Evolutionary conservation across 345 rosid species (phyloP).

Genomic region (Bretschneidera sinensis): DNA sequence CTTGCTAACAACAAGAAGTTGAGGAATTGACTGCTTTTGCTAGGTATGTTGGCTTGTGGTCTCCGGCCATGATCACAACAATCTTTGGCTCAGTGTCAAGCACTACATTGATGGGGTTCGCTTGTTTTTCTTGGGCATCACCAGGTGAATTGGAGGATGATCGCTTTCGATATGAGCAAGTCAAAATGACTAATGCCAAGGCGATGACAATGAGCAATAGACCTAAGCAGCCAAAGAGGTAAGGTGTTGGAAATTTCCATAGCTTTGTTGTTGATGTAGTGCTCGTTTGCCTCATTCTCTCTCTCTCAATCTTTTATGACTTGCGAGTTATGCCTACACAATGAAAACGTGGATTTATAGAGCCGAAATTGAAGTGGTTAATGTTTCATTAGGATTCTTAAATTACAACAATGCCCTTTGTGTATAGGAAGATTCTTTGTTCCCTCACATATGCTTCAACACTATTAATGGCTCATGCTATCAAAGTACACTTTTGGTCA

Average conservation of each 20-base stretch:
- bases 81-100: slow-evolving; percentile 27
- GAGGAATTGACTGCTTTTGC: slow-evolving; percentile 27
- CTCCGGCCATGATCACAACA: slow-evolving; percentile 45
- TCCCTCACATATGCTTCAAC: neutral
- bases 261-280: slow-evolving; percentile 1
- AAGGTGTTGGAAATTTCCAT: slow-evolving; percentile 32
- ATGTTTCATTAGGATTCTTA: neutral
- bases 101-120: neutral
- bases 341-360: no score
- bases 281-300: no score
- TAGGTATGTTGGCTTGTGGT: slow-evolving; percentile 33
- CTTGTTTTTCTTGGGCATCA: neutral
- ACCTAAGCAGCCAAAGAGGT: slow-evolving; percentile 27
- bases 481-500: neutral
- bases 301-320: no score
- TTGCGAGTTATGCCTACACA: no score
- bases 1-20: no score
- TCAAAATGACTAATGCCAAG: slow-evolving; percentile 19
- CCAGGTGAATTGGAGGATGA: slow-evolving; percentile 1
- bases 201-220: slow-evolving; percentile 22
- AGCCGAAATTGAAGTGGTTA: no score
- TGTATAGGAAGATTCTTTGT: slow-evolving; percentile 14
- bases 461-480: neutral
- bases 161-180: slow-evolving; percentile 21
- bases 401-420: neutral